Percentiles rank a stretch among this genome's conserved stretches.
Evolutionary conservation across 495 filamentous ascomycete species (phyloP).

Genomic region (Daldinia bambusicola): DNA sequence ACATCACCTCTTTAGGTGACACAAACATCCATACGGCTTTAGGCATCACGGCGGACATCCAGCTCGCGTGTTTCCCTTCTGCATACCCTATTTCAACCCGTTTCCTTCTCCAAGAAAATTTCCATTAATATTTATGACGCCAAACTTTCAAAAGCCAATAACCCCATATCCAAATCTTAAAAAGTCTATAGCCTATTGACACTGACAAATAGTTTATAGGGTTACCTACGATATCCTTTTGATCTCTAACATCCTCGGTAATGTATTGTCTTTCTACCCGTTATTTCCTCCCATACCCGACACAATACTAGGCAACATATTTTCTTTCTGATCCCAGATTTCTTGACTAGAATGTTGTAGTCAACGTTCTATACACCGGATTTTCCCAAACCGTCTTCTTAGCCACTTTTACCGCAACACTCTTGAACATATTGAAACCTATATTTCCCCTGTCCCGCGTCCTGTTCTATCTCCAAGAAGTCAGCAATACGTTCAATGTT

Average conservation of each 20-base stretch:
- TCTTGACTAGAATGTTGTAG: no score
- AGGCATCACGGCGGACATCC: no score
- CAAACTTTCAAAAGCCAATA: not conserved
- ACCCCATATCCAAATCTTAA: not conserved
- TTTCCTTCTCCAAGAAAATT: not conserved
- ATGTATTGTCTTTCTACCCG: not conserved
- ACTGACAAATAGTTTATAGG: not conserved
- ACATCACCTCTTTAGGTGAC: not conserved
- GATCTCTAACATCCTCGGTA: not conserved
- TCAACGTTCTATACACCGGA: no score
- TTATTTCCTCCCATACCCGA: not conserved
- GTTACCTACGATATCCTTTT: not conserved
- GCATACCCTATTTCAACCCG: not conserved
- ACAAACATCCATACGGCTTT: no score
- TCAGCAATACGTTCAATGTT: no score
- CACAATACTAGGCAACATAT: no score
- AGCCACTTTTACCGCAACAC: no score
- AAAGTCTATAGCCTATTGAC: not conserved
- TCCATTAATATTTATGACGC: not conserved
- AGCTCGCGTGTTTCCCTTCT: no score
- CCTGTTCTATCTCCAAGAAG: no score
- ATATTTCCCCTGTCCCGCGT: no score
- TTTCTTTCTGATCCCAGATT: not conserved
- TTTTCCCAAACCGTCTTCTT: no score
- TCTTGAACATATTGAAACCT: no score